Conservation (phyloP, 495 filamentous ascomycete genomes). For the Neurospora discreta region DNA sequence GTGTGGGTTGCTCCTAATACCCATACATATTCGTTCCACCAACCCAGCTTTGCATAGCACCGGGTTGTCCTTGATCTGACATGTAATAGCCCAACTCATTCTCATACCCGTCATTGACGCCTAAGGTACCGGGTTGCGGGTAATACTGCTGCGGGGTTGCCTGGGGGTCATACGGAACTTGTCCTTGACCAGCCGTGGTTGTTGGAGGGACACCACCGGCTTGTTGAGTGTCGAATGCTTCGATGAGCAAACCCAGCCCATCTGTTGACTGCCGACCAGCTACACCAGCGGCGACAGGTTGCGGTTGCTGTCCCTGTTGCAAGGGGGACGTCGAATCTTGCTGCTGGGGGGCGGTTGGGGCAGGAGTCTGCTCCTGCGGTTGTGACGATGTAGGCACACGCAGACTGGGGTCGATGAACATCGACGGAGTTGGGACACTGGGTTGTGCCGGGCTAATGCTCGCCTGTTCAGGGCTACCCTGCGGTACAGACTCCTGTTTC, state of each 20-base stretch:
- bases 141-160: slow-evolving; percentile 13
- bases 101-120: slow-evolving; percentile 21
- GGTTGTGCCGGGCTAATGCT: background rate
- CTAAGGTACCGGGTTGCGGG: slow-evolving; percentile 5
- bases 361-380: slow-evolving; percentile 1
- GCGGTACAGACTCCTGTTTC: background rate
- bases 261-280: slow-evolving; percentile 11
- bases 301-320: slow-evolving; percentile 1
- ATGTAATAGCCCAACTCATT: slow-evolving; percentile 22
- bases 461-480: background rate
- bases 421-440: background rate
- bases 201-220: background rate
- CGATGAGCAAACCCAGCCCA: slow-evolving; percentile 18
- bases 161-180: slow-evolving; percentile 12
- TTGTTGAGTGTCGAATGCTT: slow-evolving; percentile 21
- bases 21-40: slow-evolving; percentile 12
- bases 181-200: background rate
- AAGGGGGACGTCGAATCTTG: background rate
- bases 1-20: slow-evolving; percentile 3
- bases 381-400: slow-evolving; percentile 9
- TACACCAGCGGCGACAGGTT: background rate
- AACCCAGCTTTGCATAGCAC: slow-evolving; percentile 14
- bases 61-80: slow-evolving; percentile 8
- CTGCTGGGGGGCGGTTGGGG: background rate
- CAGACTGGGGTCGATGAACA: slow-evolving; percentile 16